Evolutionary conservation across 768 basidiomycete species (phyloP).

Genomic region (Trametes meyenii): DNA sequence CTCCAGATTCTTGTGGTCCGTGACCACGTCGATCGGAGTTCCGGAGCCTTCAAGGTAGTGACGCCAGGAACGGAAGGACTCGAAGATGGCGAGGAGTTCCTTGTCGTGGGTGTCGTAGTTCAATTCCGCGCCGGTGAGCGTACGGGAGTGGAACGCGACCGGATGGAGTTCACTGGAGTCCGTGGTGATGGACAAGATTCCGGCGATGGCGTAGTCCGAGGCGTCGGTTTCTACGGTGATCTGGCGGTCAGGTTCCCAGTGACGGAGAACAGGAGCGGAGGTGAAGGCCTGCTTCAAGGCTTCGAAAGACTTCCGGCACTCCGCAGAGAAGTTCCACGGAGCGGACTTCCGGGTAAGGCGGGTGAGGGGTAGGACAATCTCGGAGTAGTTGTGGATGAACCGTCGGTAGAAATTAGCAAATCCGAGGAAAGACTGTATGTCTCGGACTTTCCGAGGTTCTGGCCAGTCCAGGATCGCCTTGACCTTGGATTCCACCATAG

Average conservation of each 20-base stretch:
- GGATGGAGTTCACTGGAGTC: slow-evolving; percentile 32
- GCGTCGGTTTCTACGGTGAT: slow-evolving; percentile 28
- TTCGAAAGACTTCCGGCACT: slow-evolving; percentile 32
- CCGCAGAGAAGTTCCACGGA: slow-evolving; percentile 25
- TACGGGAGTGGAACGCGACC: slow-evolving; percentile 36
- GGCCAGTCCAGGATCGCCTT: slow-evolving; percentile 37
- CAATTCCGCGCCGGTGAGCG: slow-evolving; percentile 35
- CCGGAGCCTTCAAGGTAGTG: slow-evolving; percentile 28
- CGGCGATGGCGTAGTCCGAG: slow-evolving; percentile 27
- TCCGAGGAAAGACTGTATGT: slow-evolving; percentile 37
- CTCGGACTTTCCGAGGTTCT: slow-evolving; percentile 27
- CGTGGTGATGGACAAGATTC: slow-evolving; percentile 23
- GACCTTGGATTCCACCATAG: slow-evolving; percentile 46
- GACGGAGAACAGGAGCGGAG: slow-evolving; percentile 23
- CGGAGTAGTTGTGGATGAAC: slow-evolving; percentile 39
- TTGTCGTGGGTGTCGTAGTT: slow-evolving; percentile 57
- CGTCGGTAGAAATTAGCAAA: slow-evolving; percentile 38
- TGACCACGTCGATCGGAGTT: slow-evolving; percentile 27
- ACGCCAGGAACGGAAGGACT: slow-evolving; percentile 31
- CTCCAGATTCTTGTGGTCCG: slow-evolving; percentile 43
- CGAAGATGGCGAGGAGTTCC: slow-evolving; percentile 51
- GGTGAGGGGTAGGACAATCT: slow-evolving; percentile 37
- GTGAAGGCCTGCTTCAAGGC: slow-evolving; percentile 32
- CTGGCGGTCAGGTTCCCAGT: slow-evolving; percentile 23
- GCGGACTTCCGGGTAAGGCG: slow-evolving; percentile 32